Percentiles rank a stretch among this genome's conserved stretches.
phyloP scores from a whole-genome alignment of 768 basidiomycete species.

The Steccherinum ochraceum region DNA sequence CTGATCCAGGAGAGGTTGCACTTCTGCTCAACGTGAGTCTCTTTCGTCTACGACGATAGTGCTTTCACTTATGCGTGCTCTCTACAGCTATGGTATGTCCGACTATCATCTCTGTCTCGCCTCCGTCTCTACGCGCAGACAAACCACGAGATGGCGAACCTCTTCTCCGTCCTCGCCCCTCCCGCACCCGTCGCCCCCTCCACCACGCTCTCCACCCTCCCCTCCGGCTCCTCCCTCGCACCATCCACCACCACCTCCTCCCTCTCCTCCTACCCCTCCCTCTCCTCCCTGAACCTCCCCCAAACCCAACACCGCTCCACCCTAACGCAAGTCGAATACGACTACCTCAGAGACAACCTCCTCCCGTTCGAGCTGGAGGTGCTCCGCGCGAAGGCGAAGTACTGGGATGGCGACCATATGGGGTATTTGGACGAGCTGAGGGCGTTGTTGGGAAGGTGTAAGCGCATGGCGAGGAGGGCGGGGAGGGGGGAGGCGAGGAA shows the following conservation, averaged over 20 bases:
- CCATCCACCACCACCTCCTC: not conserved
- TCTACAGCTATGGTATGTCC: constrained; percentile 74
- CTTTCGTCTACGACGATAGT: no score
- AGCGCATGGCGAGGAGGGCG: constrained; percentile 33
- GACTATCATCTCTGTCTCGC: constrained; percentile 70
- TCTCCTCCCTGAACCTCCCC: not conserved
- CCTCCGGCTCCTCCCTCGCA: not conserved
- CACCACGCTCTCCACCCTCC: constrained; percentile 41
- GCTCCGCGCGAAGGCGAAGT: constrained; percentile 66
- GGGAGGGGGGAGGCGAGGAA: constrained; percentile 1
- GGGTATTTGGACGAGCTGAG: constrained; percentile 72
- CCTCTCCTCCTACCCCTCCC: not conserved
- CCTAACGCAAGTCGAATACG: not conserved
- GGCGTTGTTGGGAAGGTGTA: constrained; percentile 58
- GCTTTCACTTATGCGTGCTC: not conserved
- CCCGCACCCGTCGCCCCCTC: constrained; percentile 5
- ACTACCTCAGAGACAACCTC: constrained; percentile 52
- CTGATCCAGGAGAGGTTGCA: constrained; percentile 61
- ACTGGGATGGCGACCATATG: constrained; percentile 79
- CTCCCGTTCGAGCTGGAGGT: constrained; percentile 56
- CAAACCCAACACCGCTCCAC: not conserved
- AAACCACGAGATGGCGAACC: constrained; percentile 77
- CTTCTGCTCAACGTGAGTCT: constrained; percentile 61
- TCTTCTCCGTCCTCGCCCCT: constrained; percentile 60
- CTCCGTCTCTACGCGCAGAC: constrained; percentile 83